phyloP scores from a whole-genome alignment of 108 stramenopile species.

The Discostella stelligeroides region DNA sequence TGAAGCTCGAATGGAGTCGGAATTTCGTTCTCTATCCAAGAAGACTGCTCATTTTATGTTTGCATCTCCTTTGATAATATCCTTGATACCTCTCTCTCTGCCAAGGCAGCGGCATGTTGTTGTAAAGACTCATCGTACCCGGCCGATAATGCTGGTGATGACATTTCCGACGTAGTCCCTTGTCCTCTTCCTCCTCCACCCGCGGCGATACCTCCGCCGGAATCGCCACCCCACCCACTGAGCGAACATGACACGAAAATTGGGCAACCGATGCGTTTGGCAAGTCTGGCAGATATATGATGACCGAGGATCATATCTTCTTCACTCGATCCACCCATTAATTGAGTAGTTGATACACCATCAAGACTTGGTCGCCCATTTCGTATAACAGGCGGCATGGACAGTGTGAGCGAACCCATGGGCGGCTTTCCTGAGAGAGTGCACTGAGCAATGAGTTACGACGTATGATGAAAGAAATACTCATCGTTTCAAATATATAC shows the following conservation, averaged over 20 bases:
- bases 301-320: slow-evolving; percentile 69
- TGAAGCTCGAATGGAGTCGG: not conserved
- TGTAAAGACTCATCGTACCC: slow-evolving; percentile 44
- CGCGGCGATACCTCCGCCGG: not conserved
- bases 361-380: slow-evolving; percentile 21
- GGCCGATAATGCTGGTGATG: slow-evolving; percentile 13
- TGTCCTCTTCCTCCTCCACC: not conserved
- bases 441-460: no score
- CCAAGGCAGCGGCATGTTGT: slow-evolving; percentile 63
- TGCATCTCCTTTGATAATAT: slow-evolving; percentile 24
- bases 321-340: slow-evolving; percentile 65
- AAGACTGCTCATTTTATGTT: no score
- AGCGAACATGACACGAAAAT: slow-evolving; percentile 77
- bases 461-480: no score
- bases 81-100: slow-evolving; percentile 57
- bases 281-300: slow-evolving; percentile 68
- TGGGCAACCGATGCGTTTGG: slow-evolving; percentile 52
- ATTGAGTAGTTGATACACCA: slow-evolving; percentile 47
- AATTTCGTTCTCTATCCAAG: no score
- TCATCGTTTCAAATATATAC: no score
- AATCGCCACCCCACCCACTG: slow-evolving; percentile 20
- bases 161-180: not conserved
- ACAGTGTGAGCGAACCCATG: slow-evolving; percentile 69
- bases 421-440: slow-evolving; percentile 46
- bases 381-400: slow-evolving; percentile 64